phyloP scores from a whole-genome alignment of 2,329 filamentous ascomycete genomes.

The Endoconidiophora laricicola region DNA sequence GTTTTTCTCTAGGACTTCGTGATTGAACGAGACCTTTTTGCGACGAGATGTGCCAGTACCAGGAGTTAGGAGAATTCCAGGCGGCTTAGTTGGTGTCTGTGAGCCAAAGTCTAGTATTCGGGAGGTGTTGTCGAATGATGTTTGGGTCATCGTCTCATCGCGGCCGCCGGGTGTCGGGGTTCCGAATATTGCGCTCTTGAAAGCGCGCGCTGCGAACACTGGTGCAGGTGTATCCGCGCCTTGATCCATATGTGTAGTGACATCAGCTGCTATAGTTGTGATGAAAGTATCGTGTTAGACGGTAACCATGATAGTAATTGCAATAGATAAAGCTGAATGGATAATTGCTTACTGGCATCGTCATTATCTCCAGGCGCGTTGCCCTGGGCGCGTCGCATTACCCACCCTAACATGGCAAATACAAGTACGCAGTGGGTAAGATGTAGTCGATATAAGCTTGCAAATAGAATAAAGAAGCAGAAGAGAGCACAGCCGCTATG shows the following conservation, averaged over 20 bases:
- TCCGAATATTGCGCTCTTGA: slow-evolving; percentile 48
- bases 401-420: slow-evolving; percentile 40
- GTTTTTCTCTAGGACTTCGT: slow-evolving; percentile 33
- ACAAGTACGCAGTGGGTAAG: not conserved
- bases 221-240: slow-evolving; percentile 47
- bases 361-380: slow-evolving; percentile 21
- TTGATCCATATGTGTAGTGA: slow-evolving; percentile 33
- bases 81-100: slow-evolving; percentile 32
- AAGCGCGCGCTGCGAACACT: slow-evolving; percentile 47
- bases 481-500: too few relatives aligned
- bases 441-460: too few relatives aligned
- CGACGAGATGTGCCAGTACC: slow-evolving; percentile 42
- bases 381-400: slow-evolving; percentile 32
- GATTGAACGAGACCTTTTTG: slow-evolving; percentile 49
- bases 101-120: slow-evolving; percentile 13
- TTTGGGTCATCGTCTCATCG: slow-evolving; percentile 19
- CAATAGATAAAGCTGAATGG: not conserved
- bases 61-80: slow-evolving; percentile 46
- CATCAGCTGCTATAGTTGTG: slow-evolving; percentile 14
- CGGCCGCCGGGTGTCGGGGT: slow-evolving; percentile 29
- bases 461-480: too few relatives aligned
- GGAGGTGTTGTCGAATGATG: slow-evolving; percentile 17
- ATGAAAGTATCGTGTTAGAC: not conserved
- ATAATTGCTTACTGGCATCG: slow-evolving; percentile 1
- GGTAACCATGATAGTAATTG: not conserved